A percentile compares a stretch with the other conserved stretches of the same genome.
These are phyloP conservation scores for Salvia splendens DNA, from an alignment of 257 asterid species.

Conservation along the genomic window DNA sequence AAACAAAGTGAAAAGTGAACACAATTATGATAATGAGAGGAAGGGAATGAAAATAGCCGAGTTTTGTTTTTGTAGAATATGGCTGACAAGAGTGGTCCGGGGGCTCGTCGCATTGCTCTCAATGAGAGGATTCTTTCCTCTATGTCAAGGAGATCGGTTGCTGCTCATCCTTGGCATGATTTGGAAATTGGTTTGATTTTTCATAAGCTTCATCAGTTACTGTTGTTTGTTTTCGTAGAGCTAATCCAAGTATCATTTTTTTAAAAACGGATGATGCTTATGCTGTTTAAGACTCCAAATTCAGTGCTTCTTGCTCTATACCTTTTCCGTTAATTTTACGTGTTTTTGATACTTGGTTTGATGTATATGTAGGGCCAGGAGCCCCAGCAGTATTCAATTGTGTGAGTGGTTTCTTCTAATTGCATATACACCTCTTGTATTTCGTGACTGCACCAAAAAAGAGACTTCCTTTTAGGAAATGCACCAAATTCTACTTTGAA, in stretches of 20 bases:
- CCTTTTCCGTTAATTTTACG: not conserved
- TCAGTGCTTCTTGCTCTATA: not conserved
- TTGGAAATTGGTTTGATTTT: slow-evolving; percentile 70
- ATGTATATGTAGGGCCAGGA: slow-evolving; percentile 76
- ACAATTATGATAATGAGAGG: not conserved
- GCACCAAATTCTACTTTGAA: not conserved
- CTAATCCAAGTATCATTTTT: not conserved
- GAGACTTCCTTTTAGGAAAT: not conserved
- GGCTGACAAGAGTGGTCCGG: slow-evolving; percentile 44
- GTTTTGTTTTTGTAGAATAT: slow-evolving; percentile 25
- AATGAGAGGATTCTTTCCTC: slow-evolving; percentile 84
- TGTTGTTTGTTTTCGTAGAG: not conserved
- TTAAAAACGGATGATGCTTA: not conserved
- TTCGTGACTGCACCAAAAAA: not conserved
- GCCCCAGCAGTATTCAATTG: slow-evolving; percentile 86
- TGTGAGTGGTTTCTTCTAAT: slow-evolving; percentile 53
- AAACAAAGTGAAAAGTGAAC: too few species aligned
- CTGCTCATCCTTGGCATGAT: slow-evolving; percentile 99
- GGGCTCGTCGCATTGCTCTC: slow-evolving; percentile 43
- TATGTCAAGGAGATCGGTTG: slow-evolving; percentile 65
- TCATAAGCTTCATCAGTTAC: not conserved
- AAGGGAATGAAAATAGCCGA: not conserved
- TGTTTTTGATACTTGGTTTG: slow-evolving; percentile 13
- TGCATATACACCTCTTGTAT: not conserved
- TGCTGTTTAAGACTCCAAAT: not conserved